phyloP scores from a whole-genome alignment of 2,329 filamentous ascomycete species.

The Golovinomyces cichoracearum region DNA sequence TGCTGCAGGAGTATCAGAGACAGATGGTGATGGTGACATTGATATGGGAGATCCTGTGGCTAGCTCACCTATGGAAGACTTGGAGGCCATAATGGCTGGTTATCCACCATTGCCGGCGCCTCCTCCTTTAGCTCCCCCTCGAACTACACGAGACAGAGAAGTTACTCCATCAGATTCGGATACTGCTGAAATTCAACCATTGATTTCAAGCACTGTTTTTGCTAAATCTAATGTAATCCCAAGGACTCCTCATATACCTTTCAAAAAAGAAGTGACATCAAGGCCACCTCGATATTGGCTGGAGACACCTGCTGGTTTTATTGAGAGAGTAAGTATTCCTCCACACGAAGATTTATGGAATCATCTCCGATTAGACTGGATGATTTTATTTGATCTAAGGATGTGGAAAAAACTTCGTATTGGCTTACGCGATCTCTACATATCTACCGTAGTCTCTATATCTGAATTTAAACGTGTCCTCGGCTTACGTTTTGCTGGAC shows the following conservation, averaged over 20 bases:
- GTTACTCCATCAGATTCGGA: conserved; percentile 49
- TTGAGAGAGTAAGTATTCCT: conserved; percentile 33
- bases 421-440: conserved; percentile 75
- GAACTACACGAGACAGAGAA: conserved; percentile 27
- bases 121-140: conserved; percentile 21
- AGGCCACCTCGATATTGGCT: conserved; percentile 63
- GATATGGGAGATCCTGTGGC: conserved; percentile 20
- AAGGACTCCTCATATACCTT: conserved; percentile 41
- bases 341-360: conserved; percentile 70
- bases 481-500: conserved; percentile 72
- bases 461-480: conserved; percentile 89
- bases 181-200: conserved; percentile 31
- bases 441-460: conserved; percentile 84
- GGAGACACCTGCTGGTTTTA: conserved; percentile 47
- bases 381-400: conserved; percentile 78
- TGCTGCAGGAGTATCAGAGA: conserved; percentile 7
- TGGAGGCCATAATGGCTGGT: conserved; percentile 53
- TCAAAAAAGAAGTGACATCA: conserved; percentile 23
- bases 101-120: conserved; percentile 39
- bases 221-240: conserved; percentile 48
- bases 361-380: conserved; percentile 71
- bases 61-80: conserved; percentile 41
- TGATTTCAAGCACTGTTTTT: conserved; percentile 34
- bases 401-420: conserved; percentile 93
- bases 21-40: conserved; percentile 19